Conservation (phyloP, 768 basidiomycete genomes). For the Podaxis mareebaensis region DNA sequence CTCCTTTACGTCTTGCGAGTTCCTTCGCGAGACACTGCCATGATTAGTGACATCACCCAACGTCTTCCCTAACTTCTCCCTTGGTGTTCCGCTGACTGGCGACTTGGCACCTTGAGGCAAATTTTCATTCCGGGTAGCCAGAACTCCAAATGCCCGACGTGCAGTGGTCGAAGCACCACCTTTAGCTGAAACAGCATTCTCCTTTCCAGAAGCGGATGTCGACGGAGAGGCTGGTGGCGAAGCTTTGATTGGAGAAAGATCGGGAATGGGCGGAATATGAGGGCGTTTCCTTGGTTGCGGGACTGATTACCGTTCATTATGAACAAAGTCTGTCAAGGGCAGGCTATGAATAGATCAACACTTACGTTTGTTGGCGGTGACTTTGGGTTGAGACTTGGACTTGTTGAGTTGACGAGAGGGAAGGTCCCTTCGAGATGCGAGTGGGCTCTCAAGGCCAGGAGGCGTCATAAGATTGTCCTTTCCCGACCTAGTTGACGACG, state of each 20-base stretch:
- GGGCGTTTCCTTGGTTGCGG: constrained; percentile 40
- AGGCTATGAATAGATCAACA: not conserved
- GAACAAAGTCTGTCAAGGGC: not conserved
- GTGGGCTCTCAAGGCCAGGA: constrained; percentile 31
- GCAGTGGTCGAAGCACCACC: constrained; percentile 11
- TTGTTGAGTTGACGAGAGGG: constrained; percentile 29
- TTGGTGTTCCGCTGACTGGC: constrained; percentile 18
- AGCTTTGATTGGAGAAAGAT: constrained; percentile 55
- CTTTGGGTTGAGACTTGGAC: constrained; percentile 48
- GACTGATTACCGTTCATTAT: constrained; percentile 16
- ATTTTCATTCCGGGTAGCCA: constrained; percentile 15
- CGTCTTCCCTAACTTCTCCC: constrained; percentile 16
- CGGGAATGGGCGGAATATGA: constrained; percentile 32
- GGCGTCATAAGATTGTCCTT: constrained; percentile 33
- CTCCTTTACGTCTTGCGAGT: constrained; percentile 19
- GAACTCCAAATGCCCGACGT: constrained; percentile 18
- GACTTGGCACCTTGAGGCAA: constrained; percentile 19
- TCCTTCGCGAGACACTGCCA: constrained; percentile 14
- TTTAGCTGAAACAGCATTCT: constrained; percentile 38
- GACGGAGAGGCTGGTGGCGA: constrained; percentile 46
- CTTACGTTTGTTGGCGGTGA: constrained; percentile 39
- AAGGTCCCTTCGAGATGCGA: constrained; percentile 21
- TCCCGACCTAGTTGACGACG: constrained; percentile 32
- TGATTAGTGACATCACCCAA: constrained; percentile 13
- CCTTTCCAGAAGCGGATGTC: constrained; percentile 35